Base-by-base conservation (phyloP, 2,329 filamentous ascomycete genomes). In the Nemania serpens region DNA sequence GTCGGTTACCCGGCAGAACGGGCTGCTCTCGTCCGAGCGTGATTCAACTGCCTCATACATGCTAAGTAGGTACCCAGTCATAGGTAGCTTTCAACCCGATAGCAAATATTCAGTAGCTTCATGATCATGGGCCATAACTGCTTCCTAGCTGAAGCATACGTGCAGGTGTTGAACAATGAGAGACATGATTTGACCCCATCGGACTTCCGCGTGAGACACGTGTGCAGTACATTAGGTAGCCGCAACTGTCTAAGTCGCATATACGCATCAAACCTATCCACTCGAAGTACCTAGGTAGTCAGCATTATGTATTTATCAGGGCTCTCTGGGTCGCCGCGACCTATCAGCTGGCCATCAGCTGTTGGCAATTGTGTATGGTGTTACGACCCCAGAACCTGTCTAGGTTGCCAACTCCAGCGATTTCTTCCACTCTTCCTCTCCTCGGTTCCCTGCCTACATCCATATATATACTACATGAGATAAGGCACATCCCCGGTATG, bases 201-300 rank as follows among this genome's bases (percentile, higher is more conserved):
- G 62, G 62, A 64, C 58, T 49, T 64, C 62, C 62, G 62, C 15
- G 22, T 12, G 22, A 54, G 41, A 55, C n/a, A n/a, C n/a, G n/a
- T n/a, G n/a, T n/a, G n/a, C n/a, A n/a, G n/a, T n/a, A n/a, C n/a
- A n/a, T n/a, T n/a, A n/a, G n/a, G n/a, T n/a, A n/a, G n/a, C n/a
- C n/a, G n/a, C n/a, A n/a, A n/a, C n/a, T n/a, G n/a, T n/a, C n/a
- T n/a, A n/a, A n/a, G n/a, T n/a, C 51, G 25, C 7, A 29, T 29
- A 29, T 29, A 29, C 25, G 25, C 25, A 29, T 29, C 25, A 7
- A 29, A 29, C 25, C 7, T 29, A 29, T 29, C 7, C 7, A 29
- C 25, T 29, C 25, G 25, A 29, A 29, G n/a, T n/a, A n/a, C n/a
- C n/a, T n/a, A n/a, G n/a, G n/a, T 29, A 29, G 7, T 29, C 7